Percentiles rank a stretch among this genome's conserved stretches.
These are phyloP conservation scores for Parietaria judaica DNA, from an alignment of 306 rosid genomes.

Conservation along the genomic window DNA sequence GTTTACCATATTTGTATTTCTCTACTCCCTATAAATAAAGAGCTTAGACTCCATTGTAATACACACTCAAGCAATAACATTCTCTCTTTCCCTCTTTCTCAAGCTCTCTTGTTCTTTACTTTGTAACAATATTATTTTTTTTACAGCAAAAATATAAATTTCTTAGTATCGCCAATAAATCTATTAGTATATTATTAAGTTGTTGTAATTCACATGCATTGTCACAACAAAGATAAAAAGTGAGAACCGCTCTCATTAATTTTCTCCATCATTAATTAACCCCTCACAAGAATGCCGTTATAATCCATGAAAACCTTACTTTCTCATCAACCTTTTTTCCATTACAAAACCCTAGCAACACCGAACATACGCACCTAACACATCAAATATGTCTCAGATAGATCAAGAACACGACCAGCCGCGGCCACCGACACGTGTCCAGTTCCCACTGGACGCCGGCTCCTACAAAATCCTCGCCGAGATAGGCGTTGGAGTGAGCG, in stretches of 20 bases:
- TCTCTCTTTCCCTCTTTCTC: no score
- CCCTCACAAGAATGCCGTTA: conserved; percentile 10
- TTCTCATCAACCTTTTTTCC: background rate
- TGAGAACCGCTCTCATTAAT: background rate
- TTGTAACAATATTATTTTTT: no score
- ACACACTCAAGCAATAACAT: no score
- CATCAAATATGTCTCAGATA: background rate
- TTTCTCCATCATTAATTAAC: conserved; percentile 1
- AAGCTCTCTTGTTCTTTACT: no score
- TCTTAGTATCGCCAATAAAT: no score
- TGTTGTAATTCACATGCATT: conserved; percentile 20
- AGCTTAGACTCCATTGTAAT: no score
- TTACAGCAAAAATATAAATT: no score
- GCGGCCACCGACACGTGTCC: conserved; percentile 17
- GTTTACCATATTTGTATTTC: no score
- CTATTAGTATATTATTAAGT: no score
- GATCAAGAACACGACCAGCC: conserved; percentile 10
- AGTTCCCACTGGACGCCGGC: conserved; percentile 39
- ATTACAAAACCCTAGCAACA: background rate
- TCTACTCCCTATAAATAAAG: no score
- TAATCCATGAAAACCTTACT: conserved; percentile 2
- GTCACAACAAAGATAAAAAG: conserved; percentile 4
- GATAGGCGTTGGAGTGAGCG: conserved; percentile 44
- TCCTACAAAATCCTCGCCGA: conserved; percentile 33
- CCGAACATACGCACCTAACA: background rate